A percentile compares a stretch with the other conserved stretches of the same genome.
Conservation (phyloP, 345 rosid species). For the Kandelia obovata region DNA sequence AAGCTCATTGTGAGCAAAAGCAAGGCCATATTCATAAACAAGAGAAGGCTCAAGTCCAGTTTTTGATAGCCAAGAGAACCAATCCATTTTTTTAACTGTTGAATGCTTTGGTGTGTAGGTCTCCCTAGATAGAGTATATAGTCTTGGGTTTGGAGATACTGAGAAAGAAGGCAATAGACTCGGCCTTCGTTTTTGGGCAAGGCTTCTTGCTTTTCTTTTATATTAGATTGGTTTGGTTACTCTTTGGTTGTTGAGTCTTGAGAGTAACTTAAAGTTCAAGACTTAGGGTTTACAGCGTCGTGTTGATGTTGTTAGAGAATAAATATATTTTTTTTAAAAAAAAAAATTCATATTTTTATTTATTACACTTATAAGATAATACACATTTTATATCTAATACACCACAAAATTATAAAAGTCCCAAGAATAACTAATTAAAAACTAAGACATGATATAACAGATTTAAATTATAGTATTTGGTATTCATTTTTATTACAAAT, state of each 20-base stretch:
- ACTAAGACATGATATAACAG: too few species aligned
- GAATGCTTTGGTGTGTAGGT: background rate
- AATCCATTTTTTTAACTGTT: slow-evolving; percentile 49
- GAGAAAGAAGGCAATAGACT: background rate
- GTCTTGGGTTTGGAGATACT: background rate
- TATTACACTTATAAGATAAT: too few species aligned
- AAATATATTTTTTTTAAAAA: too few species aligned
- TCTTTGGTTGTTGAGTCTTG: slow-evolving; percentile 16
- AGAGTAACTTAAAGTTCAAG: slow-evolving; percentile 15
- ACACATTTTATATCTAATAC: too few species aligned
- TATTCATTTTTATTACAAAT: background rate
- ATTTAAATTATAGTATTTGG: background rate
- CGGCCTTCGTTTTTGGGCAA: background rate
- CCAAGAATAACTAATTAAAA: background rate
- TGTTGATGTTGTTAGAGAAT: slow-evolving; percentile 1
- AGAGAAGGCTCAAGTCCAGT: slow-evolving; percentile 68
- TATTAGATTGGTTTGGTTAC: background rate
- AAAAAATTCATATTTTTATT: too few species aligned
- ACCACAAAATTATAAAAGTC: too few species aligned
- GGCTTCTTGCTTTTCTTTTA: background rate
- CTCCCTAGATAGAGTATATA: background rate
- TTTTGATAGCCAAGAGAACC: slow-evolving; percentile 92
- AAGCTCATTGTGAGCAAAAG: slow-evolving; percentile 82
- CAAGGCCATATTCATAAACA: slow-evolving; percentile 70
- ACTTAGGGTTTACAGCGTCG: slow-evolving; percentile 6